These are phyloP conservation scores for Suillus lakei DNA, from an alignment of 768 basidiomycete genomes.

Conservation along the genomic window DNA sequence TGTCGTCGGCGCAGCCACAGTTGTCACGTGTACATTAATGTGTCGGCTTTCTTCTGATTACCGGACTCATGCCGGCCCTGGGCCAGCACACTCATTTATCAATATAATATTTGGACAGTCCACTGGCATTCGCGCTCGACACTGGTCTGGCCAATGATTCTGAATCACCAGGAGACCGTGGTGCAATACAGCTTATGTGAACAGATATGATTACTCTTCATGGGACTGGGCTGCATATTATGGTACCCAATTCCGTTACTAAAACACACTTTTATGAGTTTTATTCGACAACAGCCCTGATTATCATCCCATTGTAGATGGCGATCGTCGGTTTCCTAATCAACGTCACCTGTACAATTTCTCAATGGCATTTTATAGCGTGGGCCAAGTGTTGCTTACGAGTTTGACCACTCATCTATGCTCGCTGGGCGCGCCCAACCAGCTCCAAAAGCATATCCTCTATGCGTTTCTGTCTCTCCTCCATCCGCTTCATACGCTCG, in stretches of 20 bases:
- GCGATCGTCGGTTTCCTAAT: not conserved
- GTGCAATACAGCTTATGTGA: no score
- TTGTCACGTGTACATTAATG: not conserved
- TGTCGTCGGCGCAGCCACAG: not conserved
- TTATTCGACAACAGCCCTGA: not conserved
- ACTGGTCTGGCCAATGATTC: no score
- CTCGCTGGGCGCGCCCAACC: not conserved
- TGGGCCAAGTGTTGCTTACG: not conserved
- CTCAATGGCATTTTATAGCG: not conserved
- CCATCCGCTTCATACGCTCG: slow-evolving; percentile 45
- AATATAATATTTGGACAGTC: no score
- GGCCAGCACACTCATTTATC: no score
- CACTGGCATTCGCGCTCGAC: no score
- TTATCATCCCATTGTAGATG: not conserved
- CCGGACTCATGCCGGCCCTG: no score
- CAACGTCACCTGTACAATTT: not conserved
- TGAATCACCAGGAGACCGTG: no score
- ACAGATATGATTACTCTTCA: no score
- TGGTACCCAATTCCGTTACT: no score
- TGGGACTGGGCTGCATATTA: no score
- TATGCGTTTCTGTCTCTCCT: slow-evolving; percentile 51
- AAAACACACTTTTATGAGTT: no score
- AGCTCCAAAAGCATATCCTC: slow-evolving; percentile 49
- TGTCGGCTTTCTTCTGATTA: not conserved
- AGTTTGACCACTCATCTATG: not conserved